These are phyloP conservation scores for Leptodermis oblonga DNA, from an alignment of 257 asterid genomes.

Conservation along the genomic window DNA sequence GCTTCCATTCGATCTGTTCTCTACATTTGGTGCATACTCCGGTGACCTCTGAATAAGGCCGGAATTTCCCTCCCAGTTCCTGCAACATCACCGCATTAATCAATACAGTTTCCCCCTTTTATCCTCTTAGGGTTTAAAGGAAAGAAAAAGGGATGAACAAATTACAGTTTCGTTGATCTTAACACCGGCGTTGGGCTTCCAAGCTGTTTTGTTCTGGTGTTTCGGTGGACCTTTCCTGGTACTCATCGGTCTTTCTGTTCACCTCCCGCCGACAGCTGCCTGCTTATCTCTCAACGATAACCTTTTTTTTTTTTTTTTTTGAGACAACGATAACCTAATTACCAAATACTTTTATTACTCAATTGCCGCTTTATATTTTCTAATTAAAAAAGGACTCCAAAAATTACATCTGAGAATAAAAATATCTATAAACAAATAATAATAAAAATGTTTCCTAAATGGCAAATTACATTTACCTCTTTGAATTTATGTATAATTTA, in stretches of 20 bases:
- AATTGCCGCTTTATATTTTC: too few species aligned
- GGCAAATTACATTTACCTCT: too few species aligned
- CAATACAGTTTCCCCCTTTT: not conserved
- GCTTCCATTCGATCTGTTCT: conserved; percentile 93
- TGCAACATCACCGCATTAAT: conserved; percentile 22
- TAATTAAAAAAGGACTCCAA: too few species aligned
- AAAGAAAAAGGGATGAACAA: not conserved
- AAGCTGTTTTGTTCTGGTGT: conserved; percentile 78
- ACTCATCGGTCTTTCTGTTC: conserved; percentile 34
- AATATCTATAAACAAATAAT: too few species aligned
- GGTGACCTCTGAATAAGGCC: conserved; percentile 74
- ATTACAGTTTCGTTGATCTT: conserved; percentile 77
- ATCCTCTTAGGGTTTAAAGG: not conserved
- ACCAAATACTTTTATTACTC: too few species aligned
- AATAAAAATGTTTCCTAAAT: too few species aligned
- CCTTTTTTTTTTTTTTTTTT: too few species aligned
- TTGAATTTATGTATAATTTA: too few species aligned
- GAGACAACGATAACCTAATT: too few species aligned
- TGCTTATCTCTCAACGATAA: too few species aligned
- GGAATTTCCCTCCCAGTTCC: conserved; percentile 80
- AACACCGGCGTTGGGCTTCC: conserved; percentile 69
- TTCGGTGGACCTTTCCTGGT: conserved; percentile 70
- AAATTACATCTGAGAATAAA: too few species aligned
- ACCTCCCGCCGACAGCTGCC: conserved; percentile 4
- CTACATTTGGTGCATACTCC: conserved; percentile 88